Conservation (phyloP, 768 basidiomycete species). For the Xanthoconium stramineum region DNA sequence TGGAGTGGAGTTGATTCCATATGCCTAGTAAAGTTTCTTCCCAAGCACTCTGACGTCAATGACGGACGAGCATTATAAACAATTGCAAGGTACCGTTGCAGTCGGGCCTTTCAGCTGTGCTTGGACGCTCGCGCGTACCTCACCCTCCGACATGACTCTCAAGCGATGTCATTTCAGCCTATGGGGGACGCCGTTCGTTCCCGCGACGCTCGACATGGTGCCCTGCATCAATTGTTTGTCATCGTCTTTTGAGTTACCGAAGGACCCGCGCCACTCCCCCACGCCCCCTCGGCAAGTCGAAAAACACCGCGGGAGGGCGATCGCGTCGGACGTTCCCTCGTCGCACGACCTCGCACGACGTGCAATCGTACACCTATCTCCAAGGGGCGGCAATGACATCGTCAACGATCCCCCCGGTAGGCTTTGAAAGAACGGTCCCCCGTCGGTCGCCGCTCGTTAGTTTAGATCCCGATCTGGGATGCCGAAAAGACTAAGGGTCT, state of each 20-base stretch:
- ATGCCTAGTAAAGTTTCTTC: background rate
- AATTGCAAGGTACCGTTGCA: background rate
- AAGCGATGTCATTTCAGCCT: background rate
- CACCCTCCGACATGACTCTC: background rate
- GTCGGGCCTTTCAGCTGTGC: background rate
- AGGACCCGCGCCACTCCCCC: background rate
- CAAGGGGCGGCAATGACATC: background rate
- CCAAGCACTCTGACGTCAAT: background rate
- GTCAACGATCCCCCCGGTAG: background rate
- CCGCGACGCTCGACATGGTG: background rate
- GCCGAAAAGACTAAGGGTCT: no score
- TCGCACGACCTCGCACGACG: background rate
- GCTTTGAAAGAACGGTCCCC: background rate
- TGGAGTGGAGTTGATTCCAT: background rate
- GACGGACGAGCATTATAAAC: no score
- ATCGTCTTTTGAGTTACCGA: background rate
- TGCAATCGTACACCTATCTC: background rate
- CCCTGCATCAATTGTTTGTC: no score
- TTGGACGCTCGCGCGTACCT: no score
- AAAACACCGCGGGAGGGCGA: constrained; percentile 6
- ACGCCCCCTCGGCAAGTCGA: background rate
- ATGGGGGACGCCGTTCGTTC: background rate
- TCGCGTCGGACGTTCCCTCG: constrained; percentile 2
- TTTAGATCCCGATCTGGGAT: background rate
- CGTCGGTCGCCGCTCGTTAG: background rate